Evolutionary conservation across 2,329 filamentous ascomycete genomes (phyloP).

Genomic region (Cladobotryum protrusum): DNA sequence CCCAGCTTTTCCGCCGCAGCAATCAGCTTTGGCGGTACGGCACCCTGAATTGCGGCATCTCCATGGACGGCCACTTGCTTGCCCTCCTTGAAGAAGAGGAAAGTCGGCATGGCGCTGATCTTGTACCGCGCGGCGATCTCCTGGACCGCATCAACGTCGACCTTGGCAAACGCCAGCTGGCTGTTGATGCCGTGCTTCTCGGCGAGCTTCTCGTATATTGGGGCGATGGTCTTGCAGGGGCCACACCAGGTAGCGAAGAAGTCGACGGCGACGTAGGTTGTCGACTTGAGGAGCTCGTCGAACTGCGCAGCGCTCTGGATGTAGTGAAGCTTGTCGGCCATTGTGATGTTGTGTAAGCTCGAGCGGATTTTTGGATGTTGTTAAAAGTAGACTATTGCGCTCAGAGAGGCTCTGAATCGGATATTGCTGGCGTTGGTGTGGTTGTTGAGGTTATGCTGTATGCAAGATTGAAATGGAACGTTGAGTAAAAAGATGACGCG

Average conservation of each 20-base stretch:
- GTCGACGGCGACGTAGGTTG: constrained; percentile 40
- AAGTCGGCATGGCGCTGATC: constrained; percentile 90
- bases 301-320: constrained; percentile 28
- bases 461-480: too few species aligned
- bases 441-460: too few species aligned
- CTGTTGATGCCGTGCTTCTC: constrained; percentile 31
- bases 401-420: too few species aligned
- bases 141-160: constrained; percentile 80
- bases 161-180: constrained; percentile 71
- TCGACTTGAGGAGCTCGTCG: constrained; percentile 30
- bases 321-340: constrained; percentile 19
- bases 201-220: constrained; percentile 32
- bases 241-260: constrained; percentile 48
- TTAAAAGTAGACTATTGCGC: neutral
- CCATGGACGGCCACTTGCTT: constrained; percentile 27
- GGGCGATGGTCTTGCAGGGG: constrained; percentile 43
- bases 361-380: neutral
- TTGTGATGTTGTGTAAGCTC: neutral
- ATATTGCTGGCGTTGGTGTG: too few species aligned
- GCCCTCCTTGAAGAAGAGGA: constrained; percentile 78
- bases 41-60: constrained; percentile 28
- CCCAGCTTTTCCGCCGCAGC: constrained; percentile 33
- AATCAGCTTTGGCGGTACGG: constrained; percentile 24
- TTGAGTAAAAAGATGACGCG: too few species aligned
- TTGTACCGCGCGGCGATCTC: constrained; percentile 69